Evolutionary conservation across 2,329 filamentous ascomycete species (phyloP).

Genomic region (Arachnopeziza araneosa): DNA sequence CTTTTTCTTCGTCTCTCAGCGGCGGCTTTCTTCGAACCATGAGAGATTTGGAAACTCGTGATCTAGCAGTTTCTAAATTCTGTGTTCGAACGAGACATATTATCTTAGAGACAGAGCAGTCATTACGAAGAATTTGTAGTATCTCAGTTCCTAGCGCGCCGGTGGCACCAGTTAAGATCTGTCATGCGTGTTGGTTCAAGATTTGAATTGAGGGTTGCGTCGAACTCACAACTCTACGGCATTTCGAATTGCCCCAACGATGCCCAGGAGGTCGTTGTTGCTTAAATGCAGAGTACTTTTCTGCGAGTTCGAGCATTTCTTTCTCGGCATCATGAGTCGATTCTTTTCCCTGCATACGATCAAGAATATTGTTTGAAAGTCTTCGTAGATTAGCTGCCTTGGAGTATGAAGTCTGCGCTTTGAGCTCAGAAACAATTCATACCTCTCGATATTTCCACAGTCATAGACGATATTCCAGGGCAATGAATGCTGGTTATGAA

Average conservation of each 20-base stretch:
- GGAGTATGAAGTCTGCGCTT: neutral
- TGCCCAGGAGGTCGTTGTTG: neutral
- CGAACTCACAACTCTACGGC: neutral
- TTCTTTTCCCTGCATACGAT: conserved; percentile 8
- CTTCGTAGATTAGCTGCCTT: neutral
- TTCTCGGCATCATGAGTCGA: conserved; percentile 20
- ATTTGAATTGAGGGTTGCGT: neutral
- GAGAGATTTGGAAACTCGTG: conserved; percentile 41
- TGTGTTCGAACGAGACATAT: conserved; percentile 52
- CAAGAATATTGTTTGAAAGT: conserved; percentile 5
- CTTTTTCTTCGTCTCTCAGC: conserved; percentile 23
- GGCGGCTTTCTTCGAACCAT: conserved; percentile 30
- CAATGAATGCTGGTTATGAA: conserved; percentile 34
- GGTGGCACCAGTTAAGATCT: conserved; percentile 42
- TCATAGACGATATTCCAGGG: conserved; percentile 57
- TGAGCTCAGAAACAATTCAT: neutral
- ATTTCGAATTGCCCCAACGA: neutral
- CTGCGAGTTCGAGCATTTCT: conserved; percentile 40
- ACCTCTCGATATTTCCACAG: conserved; percentile 43
- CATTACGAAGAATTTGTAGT: conserved; percentile 38
- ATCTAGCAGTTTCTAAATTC: conserved; percentile 35
- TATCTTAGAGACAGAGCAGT: conserved; percentile 37
- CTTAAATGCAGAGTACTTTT: conserved; percentile 38
- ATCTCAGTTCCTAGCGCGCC: conserved; percentile 47
- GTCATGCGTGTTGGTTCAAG: neutral